Conservation (phyloP, 352 stramenopile species). For the Pythium monospermum region DNA sequence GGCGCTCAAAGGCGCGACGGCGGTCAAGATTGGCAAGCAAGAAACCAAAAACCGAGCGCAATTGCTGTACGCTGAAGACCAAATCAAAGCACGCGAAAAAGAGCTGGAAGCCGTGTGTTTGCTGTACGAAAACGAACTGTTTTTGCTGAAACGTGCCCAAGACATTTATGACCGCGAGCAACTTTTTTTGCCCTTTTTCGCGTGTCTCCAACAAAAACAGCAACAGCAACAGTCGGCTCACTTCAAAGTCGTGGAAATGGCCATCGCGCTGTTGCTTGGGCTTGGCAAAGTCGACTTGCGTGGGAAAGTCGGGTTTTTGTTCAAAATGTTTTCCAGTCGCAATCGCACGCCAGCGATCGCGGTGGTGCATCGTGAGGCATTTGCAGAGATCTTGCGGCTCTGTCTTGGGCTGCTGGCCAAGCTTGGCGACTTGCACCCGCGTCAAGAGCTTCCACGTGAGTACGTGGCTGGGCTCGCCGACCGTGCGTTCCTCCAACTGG, state of each 20-base stretch:
- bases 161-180: constrained; percentile 49
- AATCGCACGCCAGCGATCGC: constrained; percentile 28
- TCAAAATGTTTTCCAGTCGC: constrained; percentile 67
- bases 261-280: constrained; percentile 49
- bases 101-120: constrained; percentile 44
- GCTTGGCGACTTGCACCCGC: constrained; percentile 52
- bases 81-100: constrained; percentile 60
- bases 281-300: constrained; percentile 34
- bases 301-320: constrained; percentile 73
- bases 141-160: constrained; percentile 60
- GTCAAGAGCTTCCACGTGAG: constrained; percentile 28
- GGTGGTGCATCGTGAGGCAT: constrained; percentile 36
- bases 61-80: constrained; percentile 65
- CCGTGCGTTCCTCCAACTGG: constrained; percentile 59
- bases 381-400: constrained; percentile 45
- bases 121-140: constrained; percentile 67
- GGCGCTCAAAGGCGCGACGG: constrained; percentile 45
- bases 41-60: constrained; percentile 60
- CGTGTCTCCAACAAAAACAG: constrained; percentile 25
- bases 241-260: constrained; percentile 38
- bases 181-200: constrained; percentile 63
- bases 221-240: background rate
- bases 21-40: constrained; percentile 26
- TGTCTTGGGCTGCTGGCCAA: constrained; percentile 46
- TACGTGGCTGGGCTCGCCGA: constrained; percentile 42